Evolutionary conservation across 2,329 filamentous ascomycete genomes (phyloP).

Genomic region (Teratosphaeria epicoccoides): DNA sequence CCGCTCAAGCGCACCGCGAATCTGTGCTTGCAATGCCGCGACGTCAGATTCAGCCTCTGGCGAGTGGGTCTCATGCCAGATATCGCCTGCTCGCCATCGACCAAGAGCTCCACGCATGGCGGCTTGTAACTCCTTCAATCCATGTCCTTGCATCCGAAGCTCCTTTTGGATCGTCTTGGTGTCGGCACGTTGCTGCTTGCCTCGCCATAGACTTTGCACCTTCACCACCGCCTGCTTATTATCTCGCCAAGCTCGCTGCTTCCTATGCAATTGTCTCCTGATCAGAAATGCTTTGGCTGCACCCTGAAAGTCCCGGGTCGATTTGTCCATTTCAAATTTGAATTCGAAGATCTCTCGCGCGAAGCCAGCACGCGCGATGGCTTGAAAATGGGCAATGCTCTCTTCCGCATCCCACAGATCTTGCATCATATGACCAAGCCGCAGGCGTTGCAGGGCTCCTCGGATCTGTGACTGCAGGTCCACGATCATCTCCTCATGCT

Average conservation of each 20-base stretch:
- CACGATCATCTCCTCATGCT: slow-evolving; percentile 59
- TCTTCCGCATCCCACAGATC: slow-evolving; percentile 78
- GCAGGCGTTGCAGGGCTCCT: slow-evolving; percentile 67
- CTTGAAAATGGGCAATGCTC: slow-evolving; percentile 69
- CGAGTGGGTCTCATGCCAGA: slow-evolving; percentile 32
- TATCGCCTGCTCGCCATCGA: slow-evolving; percentile 41
- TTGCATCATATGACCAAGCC: slow-evolving; percentile 75
- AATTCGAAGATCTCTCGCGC: slow-evolving; percentile 74
- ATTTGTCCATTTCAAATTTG: slow-evolving; percentile 68
- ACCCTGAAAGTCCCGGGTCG: slow-evolving; percentile 72
- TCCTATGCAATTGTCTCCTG: slow-evolving; percentile 51
- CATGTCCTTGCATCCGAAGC: slow-evolving; percentile 35
- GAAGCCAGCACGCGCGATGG: slow-evolving; percentile 78
- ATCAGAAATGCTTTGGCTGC: slow-evolving; percentile 65
- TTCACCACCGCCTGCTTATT: slow-evolving; percentile 59
- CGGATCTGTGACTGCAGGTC: slow-evolving; percentile 83
- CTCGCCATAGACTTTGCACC: slow-evolving; percentile 72
- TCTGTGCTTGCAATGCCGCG: slow-evolving; percentile 31
- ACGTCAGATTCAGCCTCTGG: slow-evolving; percentile 24
- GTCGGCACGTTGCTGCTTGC: slow-evolving; percentile 43
- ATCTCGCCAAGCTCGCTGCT: slow-evolving; percentile 58
- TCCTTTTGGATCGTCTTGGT: slow-evolving; percentile 38
- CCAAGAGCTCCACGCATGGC: slow-evolving; percentile 43
- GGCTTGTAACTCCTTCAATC: slow-evolving; percentile 34
- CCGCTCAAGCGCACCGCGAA: slow-evolving; percentile 63